Conservation (phyloP, 179 eudicot genomes). For the Spergularia azorica region DNA sequence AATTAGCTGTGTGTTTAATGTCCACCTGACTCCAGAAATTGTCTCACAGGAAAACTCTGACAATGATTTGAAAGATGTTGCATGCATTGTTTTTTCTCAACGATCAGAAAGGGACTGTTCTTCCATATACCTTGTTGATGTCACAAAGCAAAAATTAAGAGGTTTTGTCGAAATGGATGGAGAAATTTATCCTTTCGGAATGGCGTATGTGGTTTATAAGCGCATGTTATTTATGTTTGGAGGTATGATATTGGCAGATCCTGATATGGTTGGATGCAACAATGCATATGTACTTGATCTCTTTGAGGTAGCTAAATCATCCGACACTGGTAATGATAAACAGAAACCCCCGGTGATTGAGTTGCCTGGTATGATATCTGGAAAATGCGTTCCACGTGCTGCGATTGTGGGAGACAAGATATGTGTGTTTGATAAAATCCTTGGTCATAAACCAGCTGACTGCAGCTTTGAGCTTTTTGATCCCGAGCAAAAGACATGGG, state of each 20-base stretch:
- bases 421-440: neutral
- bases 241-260: neutral
- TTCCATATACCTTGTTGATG: neutral
- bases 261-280: neutral
- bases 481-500: neutral
- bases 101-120: neutral
- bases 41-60: too few species aligned
- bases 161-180: neutral
- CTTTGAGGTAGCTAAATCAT: neutral
- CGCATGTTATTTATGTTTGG: neutral
- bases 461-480: neutral
- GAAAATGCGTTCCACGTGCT: neutral
- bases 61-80: neutral
- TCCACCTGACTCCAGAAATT: too few species aligned
- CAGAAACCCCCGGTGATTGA: neutral
- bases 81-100: neutral
- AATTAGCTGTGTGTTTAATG: too few species aligned
- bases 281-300: neutral
- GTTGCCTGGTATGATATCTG: neutral
- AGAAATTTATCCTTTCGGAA: neutral
- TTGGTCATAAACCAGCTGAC: neutral
- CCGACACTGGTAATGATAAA: neutral
- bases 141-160: neutral
- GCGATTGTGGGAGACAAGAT: neutral
- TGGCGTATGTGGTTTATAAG: neutral